Base-by-base conservation (phyloP, 208 protist genomes). In the Leishmania tropica region DNA sequence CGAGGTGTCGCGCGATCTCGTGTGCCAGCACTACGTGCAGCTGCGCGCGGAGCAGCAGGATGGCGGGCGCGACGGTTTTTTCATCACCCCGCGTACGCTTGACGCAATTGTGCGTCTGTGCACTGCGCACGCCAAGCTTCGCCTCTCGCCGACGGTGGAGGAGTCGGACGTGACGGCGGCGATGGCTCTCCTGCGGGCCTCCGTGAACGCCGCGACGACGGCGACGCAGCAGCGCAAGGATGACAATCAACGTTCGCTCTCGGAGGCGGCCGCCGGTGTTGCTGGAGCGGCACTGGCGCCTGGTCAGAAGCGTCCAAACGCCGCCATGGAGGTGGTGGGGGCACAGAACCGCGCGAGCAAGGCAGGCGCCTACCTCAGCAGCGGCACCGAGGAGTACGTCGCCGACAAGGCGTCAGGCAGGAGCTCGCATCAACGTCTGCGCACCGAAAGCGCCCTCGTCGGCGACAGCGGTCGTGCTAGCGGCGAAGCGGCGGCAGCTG, bases 31-130 rank as follows among this genome's bases (percentile, higher is more conserved):
- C 78, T 99, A 98, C 84, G 90, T 97, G 31, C 92, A 98, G 76
- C 93, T 99, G 48, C 95, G 98, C 56, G 83, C 87, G 6, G 95
- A 96, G 81, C 89, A 98, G 85, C 79, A 91, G 54, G 87, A 94
- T 75, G 88, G 91, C 79, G 83, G 93, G 83, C 80, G 85, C 40
- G 92, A 96, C 68, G 93, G 93, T 31, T 96, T 98, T 80, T 96
- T 93, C 81, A 86, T 99, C 77, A 99, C 98, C 13, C 94, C 99
- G 28, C 94, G 99, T 89, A 99, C 98, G 15, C 92, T 99, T 56
- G 99, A 99, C 90, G 98, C 97, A n/a, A 90, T 99, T 53, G 99
- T 99, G 67, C 96, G 99, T 48, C 90, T 99, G 21, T 84, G 97
- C 42, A 99, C 97, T 53, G 98, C 98, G 0, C 92, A 98, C 80